Percentiles rank a stretch among this genome's conserved stretches.
phyloP scores from a whole-genome alignment of 768 basidiomycete genomes.

The Tricholoma terreum region DNA sequence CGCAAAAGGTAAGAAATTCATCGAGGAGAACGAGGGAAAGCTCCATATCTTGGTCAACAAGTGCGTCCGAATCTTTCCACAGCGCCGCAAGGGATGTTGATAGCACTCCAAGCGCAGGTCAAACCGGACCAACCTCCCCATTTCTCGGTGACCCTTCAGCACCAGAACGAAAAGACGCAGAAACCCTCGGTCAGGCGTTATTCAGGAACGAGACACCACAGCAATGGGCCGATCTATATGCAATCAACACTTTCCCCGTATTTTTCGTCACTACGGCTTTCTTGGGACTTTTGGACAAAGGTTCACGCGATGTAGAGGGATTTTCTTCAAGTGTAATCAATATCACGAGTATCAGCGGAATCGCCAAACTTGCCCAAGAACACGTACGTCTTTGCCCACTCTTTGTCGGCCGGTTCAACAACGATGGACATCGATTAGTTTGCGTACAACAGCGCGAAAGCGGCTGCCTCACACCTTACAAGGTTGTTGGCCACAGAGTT shows the following conservation, averaged over 20 bases:
- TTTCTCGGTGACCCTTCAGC: slow-evolving; percentile 57
- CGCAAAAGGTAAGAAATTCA: slow-evolving; percentile 44
- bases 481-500: slow-evolving; percentile 75
- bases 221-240: slow-evolving; percentile 59
- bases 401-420: not conserved
- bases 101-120: slow-evolving; percentile 57
- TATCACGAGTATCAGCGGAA: slow-evolving; percentile 74
- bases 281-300: slow-evolving; percentile 70
- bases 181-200: slow-evolving; percentile 62
- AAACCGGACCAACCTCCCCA: slow-evolving; percentile 57
- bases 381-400: slow-evolving; percentile 50
- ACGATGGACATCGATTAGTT: slow-evolving; percentile 45
- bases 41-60: slow-evolving; percentile 83
- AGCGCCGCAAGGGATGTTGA: not conserved
- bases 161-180: slow-evolving; percentile 60
- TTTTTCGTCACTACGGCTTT: slow-evolving; percentile 79
- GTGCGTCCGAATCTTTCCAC: slow-evolving; percentile 35
- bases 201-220: slow-evolving; percentile 67
- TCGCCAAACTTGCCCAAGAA: slow-evolving; percentile 67
- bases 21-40: slow-evolving; percentile 61
- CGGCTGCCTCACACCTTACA: slow-evolving; percentile 74
- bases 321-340: slow-evolving; percentile 72
- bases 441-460: slow-evolving; percentile 79
- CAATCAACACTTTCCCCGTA: slow-evolving; percentile 70
- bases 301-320: slow-evolving; percentile 53